Evolutionary conservation across 257 asterid genomes (phyloP).

Genomic region (Ophiorrhiza pumila): DNA sequence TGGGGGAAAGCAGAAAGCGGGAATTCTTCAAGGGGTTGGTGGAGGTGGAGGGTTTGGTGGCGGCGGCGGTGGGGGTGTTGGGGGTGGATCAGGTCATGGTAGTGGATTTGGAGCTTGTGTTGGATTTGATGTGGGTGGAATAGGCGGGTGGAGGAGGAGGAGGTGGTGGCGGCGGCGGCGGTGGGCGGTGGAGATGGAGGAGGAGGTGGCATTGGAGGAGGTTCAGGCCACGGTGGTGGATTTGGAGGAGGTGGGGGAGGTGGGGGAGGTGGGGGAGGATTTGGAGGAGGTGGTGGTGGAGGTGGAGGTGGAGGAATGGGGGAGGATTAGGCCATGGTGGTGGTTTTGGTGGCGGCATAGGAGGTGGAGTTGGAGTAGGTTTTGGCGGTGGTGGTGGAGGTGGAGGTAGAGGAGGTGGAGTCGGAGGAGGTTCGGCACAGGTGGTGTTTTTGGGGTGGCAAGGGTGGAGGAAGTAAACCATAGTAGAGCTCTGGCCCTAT

Average conservation of each 20-base stretch:
- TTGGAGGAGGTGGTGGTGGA: constrained; percentile 19
- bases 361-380: constrained; percentile 9
- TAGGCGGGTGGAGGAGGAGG: constrained; percentile 16
- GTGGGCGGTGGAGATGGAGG: constrained; percentile 16
- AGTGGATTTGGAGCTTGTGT: constrained; percentile 17
- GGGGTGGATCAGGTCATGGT: constrained; percentile 16
- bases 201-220: constrained; percentile 21
- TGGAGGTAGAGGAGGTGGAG: too few relatives aligned
- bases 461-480: not conserved
- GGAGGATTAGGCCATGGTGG: constrained; percentile 20
- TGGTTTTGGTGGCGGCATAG: constrained; percentile 21
- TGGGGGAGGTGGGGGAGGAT: constrained; percentile 19
- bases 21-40: not conserved
- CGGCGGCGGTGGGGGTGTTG: constrained; percentile 7
- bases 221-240: constrained; percentile 21
- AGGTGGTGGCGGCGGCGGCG: constrained; percentile 21
- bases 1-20: not conserved
- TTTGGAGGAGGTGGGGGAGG: constrained; percentile 27
- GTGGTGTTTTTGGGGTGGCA: too few relatives aligned
- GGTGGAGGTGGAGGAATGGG: constrained; percentile 23
- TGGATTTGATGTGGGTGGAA: constrained; percentile 7
- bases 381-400: too few relatives aligned
- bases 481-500: too few relatives aligned
- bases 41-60: not conserved
- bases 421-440: too few relatives aligned